These are phyloP conservation scores for Pestalotiopsis sp. DNA, from an alignment of 2,329 filamentous ascomycete species.

Conservation along the genomic window DNA sequence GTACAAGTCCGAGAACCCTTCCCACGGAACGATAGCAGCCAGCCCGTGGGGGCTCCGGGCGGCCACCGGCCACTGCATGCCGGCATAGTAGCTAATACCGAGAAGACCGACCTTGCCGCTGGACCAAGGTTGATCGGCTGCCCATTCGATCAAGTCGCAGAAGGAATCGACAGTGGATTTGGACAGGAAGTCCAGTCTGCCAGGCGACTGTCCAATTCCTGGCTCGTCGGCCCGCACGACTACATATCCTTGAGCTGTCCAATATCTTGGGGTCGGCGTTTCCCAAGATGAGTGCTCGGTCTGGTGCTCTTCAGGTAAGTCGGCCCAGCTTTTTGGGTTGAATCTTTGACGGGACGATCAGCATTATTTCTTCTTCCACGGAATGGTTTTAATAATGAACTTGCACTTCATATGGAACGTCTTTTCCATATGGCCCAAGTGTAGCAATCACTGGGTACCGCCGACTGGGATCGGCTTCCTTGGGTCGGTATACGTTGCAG, in stretches of 20 bases:
- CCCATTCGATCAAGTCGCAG: conserved; percentile 53
- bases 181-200: conserved; percentile 52
- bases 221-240: conserved; percentile 56
- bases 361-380: conserved; percentile 40
- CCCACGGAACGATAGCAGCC: conserved; percentile 50
- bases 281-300: conserved; percentile 61
- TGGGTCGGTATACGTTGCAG: conserved; percentile 41
- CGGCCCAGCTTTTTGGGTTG: background rate
- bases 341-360: background rate
- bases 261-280: conserved; percentile 59
- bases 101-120: conserved; percentile 50
- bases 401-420: conserved; percentile 62
- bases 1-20: conserved; percentile 58
- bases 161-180: conserved; percentile 49
- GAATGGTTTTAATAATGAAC: conserved; percentile 44
- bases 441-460: conserved; percentile 66
- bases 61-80: conserved; percentile 51
- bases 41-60: conserved; percentile 48
- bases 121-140: conserved; percentile 48
- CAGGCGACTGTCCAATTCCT: conserved; percentile 49
- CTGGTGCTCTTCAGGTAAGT: conserved; percentile 43
- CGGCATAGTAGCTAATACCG: conserved; percentile 53
- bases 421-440: conserved; percentile 76
- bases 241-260: conserved; percentile 57
- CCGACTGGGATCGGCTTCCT: conserved; percentile 27